A percentile compares a stretch with the other conserved stretches of the same genome.
phyloP scores from a whole-genome alignment of 2,329 filamentous ascomycete genomes.

The Hypoxylon sp. region DNA sequence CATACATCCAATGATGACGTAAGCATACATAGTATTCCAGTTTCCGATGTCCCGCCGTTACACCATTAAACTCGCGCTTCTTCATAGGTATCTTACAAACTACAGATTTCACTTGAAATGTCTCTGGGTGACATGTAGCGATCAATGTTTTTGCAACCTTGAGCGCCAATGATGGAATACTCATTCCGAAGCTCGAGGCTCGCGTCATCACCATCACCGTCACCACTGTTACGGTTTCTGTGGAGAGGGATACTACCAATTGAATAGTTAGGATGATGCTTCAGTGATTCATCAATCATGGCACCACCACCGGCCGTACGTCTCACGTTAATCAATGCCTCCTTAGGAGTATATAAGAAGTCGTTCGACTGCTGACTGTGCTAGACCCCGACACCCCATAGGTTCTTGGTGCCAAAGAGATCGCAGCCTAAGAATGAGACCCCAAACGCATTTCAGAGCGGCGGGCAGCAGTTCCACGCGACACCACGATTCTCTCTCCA shows the following conservation, averaged over 20 bases:
- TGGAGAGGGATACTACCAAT: neutral
- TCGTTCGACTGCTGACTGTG: neutral
- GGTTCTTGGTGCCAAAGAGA: constrained; percentile 53
- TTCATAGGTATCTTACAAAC: neutral
- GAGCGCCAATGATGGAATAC: constrained; percentile 29
- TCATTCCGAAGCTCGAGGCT: constrained; percentile 4
- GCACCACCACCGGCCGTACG: constrained; percentile 50
- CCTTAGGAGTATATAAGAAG: neutral
- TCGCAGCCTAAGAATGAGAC: constrained; percentile 50
- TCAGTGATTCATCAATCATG: constrained; percentile 34
- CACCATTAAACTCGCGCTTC: constrained; percentile 7
- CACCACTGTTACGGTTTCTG: neutral
- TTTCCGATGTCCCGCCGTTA: constrained; percentile 36
- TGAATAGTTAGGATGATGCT: neutral
- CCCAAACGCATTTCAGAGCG: constrained; percentile 48
- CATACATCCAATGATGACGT: too few relatives aligned
- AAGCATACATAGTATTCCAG: constrained; percentile 16
- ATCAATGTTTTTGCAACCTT: neutral
- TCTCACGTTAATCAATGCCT: neutral
- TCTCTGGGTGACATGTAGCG: neutral
- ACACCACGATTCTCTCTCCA: constrained; percentile 55
- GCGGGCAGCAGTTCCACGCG: constrained; percentile 53
- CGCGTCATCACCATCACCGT: constrained; percentile 2
- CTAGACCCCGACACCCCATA: constrained; percentile 54
- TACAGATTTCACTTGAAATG: neutral